Percentiles rank a stretch among this genome's conserved stretches.
Evolutionary conservation across 2,329 filamentous ascomycete genomes (phyloP).

Genomic region (Calonectria crousiana): DNA sequence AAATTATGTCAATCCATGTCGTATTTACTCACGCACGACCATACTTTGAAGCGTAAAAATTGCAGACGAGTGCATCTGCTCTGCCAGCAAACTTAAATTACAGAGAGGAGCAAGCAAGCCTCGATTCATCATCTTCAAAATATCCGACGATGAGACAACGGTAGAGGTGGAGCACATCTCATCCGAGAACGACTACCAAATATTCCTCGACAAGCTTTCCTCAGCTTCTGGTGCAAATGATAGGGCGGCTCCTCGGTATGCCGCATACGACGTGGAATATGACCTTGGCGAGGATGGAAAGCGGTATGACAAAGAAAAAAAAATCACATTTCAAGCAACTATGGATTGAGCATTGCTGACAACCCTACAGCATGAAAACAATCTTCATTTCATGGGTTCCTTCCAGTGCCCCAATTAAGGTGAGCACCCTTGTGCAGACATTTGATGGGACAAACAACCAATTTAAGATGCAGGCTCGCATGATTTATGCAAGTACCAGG

Average conservation of each 20-base stretch:
- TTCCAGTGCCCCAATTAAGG: slow-evolving; percentile 28
- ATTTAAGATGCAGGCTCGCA: slow-evolving; percentile 24
- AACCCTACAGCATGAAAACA: slow-evolving; percentile 21
- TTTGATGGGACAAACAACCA: not conserved
- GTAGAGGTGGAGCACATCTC: slow-evolving; percentile 32
- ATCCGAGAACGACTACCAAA: slow-evolving; percentile 22
- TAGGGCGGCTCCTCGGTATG: slow-evolving; percentile 30
- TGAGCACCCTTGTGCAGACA: not conserved
- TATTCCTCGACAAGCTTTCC: slow-evolving; percentile 32
- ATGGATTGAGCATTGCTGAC: too few relatives aligned
- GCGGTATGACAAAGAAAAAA: slow-evolving; percentile 2
- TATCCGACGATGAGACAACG: slow-evolving; percentile 26
- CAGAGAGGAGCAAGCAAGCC: slow-evolving; percentile 23
- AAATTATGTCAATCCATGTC: not conserved
- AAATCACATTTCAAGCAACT: too few relatives aligned
- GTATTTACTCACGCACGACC: not conserved
- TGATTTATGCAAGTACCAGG: slow-evolving; percentile 38
- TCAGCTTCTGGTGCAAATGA: slow-evolving; percentile 19
- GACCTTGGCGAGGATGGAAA: slow-evolving; percentile 36
- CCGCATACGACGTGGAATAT: slow-evolving; percentile 35
- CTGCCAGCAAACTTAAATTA: slow-evolving; percentile 23
- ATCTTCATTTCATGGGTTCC: slow-evolving; percentile 39
- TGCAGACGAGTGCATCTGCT: slow-evolving; percentile 28
- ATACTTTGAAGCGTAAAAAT: slow-evolving; percentile 24
- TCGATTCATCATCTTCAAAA: slow-evolving; percentile 34